phyloP scores from a whole-genome alignment of 129 eudicot genomes.

The Lactuca sativa region DNA sequence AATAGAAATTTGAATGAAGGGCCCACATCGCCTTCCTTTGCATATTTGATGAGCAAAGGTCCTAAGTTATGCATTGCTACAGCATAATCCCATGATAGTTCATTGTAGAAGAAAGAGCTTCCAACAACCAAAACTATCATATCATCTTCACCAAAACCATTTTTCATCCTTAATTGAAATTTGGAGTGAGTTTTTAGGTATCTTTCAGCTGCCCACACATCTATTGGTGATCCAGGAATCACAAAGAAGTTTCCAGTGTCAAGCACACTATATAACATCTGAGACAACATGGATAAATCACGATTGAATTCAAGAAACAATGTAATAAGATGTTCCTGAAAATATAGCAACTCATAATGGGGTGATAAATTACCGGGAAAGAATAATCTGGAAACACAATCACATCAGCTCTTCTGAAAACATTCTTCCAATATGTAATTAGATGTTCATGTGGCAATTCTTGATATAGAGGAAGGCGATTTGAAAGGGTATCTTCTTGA shows the following conservation, averaged over 20 bases:
- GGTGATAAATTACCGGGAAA: constrained; percentile 53
- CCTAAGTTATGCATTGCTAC: constrained; percentile 81
- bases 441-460: constrained; percentile 60
- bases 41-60: constrained; percentile 76
- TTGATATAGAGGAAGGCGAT: constrained; percentile 66
- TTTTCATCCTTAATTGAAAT: constrained; percentile 47
- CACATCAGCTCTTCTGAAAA: constrained; percentile 76
- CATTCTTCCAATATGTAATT: constrained; percentile 66
- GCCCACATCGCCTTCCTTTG: constrained; percentile 46
- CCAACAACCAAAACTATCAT: constrained; percentile 83
- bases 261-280: constrained; percentile 94
- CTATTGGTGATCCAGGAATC: constrained; percentile 98
- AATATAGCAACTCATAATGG: constrained; percentile 4
- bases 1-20: constrained; percentile 63
- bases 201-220: constrained; percentile 93
- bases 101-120: constrained; percentile 79
- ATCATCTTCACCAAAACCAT: constrained; percentile 63
- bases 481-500: constrained; percentile 86
- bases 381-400: constrained; percentile 85
- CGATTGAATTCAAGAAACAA: constrained; percentile 33
- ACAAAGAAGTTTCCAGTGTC: constrained; percentile 99
- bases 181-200: constrained; percentile 65
- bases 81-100: constrained; percentile 90
- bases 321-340: constrained; percentile 16
- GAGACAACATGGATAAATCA: constrained; percentile 51